Evolutionary conservation across 1,139 yeast genomes (phyloP), one percentile per base, ranked within the genome.

Genomic region (Kodamaea arcana): DNA sequence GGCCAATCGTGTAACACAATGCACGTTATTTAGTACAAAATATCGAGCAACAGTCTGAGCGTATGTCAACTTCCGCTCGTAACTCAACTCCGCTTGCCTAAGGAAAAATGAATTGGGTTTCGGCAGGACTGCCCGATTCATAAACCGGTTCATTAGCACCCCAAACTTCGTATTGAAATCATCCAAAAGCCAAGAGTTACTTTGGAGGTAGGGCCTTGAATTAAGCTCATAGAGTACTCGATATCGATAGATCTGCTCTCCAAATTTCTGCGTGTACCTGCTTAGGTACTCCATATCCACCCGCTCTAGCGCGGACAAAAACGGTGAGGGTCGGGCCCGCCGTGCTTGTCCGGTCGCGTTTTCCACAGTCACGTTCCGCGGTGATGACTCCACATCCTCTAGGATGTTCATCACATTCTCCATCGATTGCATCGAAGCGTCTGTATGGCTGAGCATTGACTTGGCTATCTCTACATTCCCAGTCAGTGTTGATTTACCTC

Each of bases 371-470:
- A n/a, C n/a, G n/a, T n/a, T n/a, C n/a, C n/a, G n/a, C 24, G 22
- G 14, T 2, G 25, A 4, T 7, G 32, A 26, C 28, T 45, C 50
- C 10, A 42, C 49, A 15, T 42, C 42, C 25, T 43, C 44, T 8
- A 46, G 34, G 31, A 46, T 46, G 15, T 37, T 42, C 29, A 46
- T 40, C 20, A 46, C 46, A 25, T 44, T 44, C 24, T 43, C 47
- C 48, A 45, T 46, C 20, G 47, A 35, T 26, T 37, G 43, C 15
- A 40, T 37, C 21, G 39, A 32, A 35, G 37, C 37, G 23, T 40
- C 43, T 17, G 29, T 23, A 6, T 31, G 29, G 10, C 32, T 27
- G 12, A 25, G 14, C 34, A 36, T 23, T 31, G 21, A 36, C 18
- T 37, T 32, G 24, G 42, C 33, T 3, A 43, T 32, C 20, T 43